Evolutionary conservation across 2,329 filamentous ascomycete species (phyloP), one percentile per base, ranked within the genome.

Genomic region (Zymoseptoria pseudotritici): DNA sequence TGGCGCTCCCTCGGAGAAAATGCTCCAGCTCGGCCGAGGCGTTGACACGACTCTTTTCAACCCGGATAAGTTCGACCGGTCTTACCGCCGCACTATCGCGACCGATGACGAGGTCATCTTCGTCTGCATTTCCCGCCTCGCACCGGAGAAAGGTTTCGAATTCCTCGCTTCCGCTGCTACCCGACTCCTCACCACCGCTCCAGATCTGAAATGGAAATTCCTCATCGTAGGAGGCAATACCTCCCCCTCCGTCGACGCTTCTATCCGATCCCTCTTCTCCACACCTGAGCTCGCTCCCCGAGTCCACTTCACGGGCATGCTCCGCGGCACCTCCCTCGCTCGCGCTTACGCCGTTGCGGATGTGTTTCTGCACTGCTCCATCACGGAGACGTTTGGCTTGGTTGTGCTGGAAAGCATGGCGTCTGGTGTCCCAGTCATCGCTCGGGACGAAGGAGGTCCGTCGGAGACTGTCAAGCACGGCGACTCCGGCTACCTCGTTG

Each of bases 331-430:
- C 55, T 78, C 80, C 2, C 77, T 89, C 8, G 86, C 85, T n/a
- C 76, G 78, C n/a, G 82, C 83, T 9, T 90, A 88, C 65, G 86
- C 87, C 2, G 83, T 82, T 3, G 86, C 82, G 0, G 86, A 89
- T 68, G 65, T 89, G n/a, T 89, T 89, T 69, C 73, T 89, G 13
- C 86, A 89, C 73, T 88, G 85, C 73, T 89, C 84, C 21, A 77
- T 89, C 59, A 89, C 86, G 0, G 86, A 89, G 72, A 89, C 86
- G 0, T 89, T 89, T 71, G 86, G 86, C 0, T 76, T 89, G 9
- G 86, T 89, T 0, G 86, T 89, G 1, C 76, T 89, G 1, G 86
- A 89, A 72, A 83, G 84, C 2, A 88, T 89, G 86, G 86, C 86
- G 0, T 87, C 85, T 63, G 85, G 86, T 2, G 79, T 90, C 2